Evolutionary conservation across 2,329 filamentous ascomycete species (phyloP).

Genomic region (Ploettnerulaceae sp.): DNA sequence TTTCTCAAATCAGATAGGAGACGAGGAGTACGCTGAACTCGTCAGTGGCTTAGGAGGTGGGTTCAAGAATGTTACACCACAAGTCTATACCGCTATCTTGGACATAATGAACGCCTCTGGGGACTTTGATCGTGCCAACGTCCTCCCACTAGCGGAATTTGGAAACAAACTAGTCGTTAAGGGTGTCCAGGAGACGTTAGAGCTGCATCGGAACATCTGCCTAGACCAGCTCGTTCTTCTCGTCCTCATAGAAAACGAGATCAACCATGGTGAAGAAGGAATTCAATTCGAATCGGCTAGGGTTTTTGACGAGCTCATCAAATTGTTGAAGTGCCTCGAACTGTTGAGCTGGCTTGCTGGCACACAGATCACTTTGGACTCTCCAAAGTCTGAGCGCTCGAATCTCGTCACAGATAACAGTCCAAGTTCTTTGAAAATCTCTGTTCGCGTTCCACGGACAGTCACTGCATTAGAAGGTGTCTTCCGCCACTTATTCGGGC

Average conservation of each 20-base stretch:
- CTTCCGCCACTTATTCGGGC: conserved; percentile 58
- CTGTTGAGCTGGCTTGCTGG: conserved; percentile 65
- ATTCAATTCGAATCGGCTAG: conserved; percentile 64
- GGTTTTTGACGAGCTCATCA: conserved; percentile 65
- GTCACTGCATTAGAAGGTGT: conserved; percentile 57
- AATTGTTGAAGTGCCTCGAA: conserved; percentile 67
- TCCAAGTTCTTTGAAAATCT: conserved; percentile 38
- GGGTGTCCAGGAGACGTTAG: conserved; percentile 72
- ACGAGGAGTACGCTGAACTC: conserved; percentile 73
- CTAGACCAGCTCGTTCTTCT: conserved; percentile 79
- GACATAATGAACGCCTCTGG: conserved; percentile 41
- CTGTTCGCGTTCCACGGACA: conserved; percentile 39
- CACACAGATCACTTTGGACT: conserved; percentile 50
- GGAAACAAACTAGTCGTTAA: conserved; percentile 71
- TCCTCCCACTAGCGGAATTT: conserved; percentile 62
- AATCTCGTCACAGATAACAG: conserved; percentile 29
- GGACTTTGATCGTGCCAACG: conserved; percentile 30
- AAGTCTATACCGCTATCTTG: conserved; percentile 50
- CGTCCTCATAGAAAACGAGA: conserved; percentile 80
- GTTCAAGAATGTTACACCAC: conserved; percentile 53
- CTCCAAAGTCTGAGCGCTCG: conserved; percentile 40
- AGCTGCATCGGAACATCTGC: conserved; percentile 67
- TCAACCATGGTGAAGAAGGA: conserved; percentile 66
- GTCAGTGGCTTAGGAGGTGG: conserved; percentile 62
- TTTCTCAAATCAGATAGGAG: conserved; percentile 73